Conservation (phyloP, 2,329 filamentous ascomycete genomes). For the Didymosphaeria variabile region DNA sequence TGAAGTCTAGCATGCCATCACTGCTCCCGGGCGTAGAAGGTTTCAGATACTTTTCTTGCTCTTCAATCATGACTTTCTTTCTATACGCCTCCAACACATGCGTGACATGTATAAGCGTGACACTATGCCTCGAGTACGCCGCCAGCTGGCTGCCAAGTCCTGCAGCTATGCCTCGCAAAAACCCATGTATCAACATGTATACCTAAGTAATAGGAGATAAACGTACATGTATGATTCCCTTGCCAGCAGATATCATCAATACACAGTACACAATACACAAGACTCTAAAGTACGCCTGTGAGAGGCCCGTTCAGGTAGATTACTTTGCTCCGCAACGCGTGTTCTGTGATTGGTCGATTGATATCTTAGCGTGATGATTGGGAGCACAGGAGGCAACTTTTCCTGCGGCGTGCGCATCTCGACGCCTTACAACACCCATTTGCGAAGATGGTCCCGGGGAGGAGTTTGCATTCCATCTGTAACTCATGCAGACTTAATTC, state of each 20-base stretch:
- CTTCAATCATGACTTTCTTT: constrained; percentile 27
- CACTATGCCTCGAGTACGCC: neutral
- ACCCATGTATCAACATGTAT: too few relatives aligned
- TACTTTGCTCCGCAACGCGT: constrained; percentile 4
- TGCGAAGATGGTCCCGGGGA: constrained; percentile 43
- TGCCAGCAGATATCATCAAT: too few relatives aligned
- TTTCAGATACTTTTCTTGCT: constrained; percentile 16
- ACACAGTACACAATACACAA: too few relatives aligned
- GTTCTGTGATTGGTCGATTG: constrained; percentile 33
- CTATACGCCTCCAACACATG: neutral
- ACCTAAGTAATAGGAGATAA: too few relatives aligned
- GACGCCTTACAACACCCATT: constrained; percentile 17
- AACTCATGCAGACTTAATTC: constrained; percentile 44
- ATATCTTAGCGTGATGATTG: constrained; percentile 32
- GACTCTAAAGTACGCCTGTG: too few relatives aligned
- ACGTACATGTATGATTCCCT: too few relatives aligned
- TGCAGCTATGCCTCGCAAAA: too few relatives aligned
- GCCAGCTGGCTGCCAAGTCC: neutral
- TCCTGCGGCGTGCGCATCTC: constrained; percentile 21
- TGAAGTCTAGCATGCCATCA: constrained; percentile 38
- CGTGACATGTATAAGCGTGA: neutral
- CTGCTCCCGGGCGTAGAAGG: constrained; percentile 19
- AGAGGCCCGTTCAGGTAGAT: neutral
- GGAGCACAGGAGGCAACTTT: constrained; percentile 41
- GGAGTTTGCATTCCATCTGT: constrained; percentile 40